Conservation (phyloP, 495 filamentous ascomycete genomes). For the Xylaria palmicola region DNA sequence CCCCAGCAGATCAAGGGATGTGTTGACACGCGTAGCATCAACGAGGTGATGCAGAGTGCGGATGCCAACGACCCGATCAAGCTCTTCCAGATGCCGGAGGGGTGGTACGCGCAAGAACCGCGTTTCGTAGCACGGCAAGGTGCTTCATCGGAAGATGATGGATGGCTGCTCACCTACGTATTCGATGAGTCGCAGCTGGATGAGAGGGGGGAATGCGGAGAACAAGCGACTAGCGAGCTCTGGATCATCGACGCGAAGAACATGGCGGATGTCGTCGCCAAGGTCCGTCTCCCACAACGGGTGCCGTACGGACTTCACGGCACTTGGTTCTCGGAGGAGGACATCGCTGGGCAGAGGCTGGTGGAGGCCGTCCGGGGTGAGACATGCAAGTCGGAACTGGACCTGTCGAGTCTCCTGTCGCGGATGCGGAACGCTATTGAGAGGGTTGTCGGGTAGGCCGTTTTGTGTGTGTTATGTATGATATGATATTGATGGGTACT, state of each 20-base stretch:
- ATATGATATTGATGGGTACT: too few species aligned
- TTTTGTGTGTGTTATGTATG: too few species aligned
- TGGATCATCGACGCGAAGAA: constrained; percentile 62
- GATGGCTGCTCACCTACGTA: constrained; percentile 60
- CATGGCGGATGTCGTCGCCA: constrained; percentile 57
- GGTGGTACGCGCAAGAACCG: constrained; percentile 63
- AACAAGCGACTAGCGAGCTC: constrained; percentile 53
- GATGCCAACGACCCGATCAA: constrained; percentile 30
- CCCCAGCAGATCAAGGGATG: constrained; percentile 51
- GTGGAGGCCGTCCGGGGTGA: constrained; percentile 21
- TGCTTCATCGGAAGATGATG: constrained; percentile 51
- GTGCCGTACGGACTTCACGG: constrained; percentile 70
- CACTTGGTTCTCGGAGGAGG: constrained; percentile 59
- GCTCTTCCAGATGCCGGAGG: constrained; percentile 36
- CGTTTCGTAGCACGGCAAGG: constrained; percentile 55
- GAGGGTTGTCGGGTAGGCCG: constrained; percentile 17
- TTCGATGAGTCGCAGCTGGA: constrained; percentile 56
- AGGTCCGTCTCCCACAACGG: constrained; percentile 56
- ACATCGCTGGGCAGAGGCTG: constrained; percentile 46
- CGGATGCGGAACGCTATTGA: constrained; percentile 20
- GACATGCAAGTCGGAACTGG: constrained; percentile 10
- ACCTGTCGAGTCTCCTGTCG: constrained; percentile 18
- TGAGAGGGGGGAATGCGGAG: constrained; percentile 38
- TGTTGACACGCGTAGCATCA: constrained; percentile 52
- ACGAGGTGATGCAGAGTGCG: constrained; percentile 42